Conservation (phyloP, 352 stramenopile species). For the Globisporangium alternatum region DNA sequence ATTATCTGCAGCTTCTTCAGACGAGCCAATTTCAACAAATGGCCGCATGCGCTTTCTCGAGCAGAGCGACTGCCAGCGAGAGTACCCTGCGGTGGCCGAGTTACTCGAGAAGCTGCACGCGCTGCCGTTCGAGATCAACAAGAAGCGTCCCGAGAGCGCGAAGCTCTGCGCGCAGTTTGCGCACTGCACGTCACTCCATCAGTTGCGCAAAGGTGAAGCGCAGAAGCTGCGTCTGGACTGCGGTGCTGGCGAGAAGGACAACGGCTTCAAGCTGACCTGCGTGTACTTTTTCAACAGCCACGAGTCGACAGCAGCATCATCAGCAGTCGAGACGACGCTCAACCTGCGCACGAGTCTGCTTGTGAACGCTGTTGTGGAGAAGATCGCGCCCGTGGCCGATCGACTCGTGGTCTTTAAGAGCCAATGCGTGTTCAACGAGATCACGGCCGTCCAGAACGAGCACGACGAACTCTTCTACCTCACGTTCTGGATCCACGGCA, state of each 20-base stretch:
- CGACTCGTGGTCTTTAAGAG: slow-evolving; percentile 72
- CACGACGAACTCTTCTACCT: slow-evolving; percentile 51
- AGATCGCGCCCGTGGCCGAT: slow-evolving; percentile 34
- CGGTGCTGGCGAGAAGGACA: slow-evolving; percentile 60
- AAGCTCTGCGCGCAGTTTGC: slow-evolving; percentile 70
- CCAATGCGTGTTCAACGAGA: slow-evolving; percentile 65
- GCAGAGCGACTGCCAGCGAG: slow-evolving; percentile 39
- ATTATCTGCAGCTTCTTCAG: not conserved
- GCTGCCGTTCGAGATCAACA: slow-evolving; percentile 83
- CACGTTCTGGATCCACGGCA: slow-evolving; percentile 85
- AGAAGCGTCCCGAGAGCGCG: slow-evolving; percentile 36
- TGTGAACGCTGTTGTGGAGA: slow-evolving; percentile 28
- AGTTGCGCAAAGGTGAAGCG: slow-evolving; percentile 34
- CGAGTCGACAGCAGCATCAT: slow-evolving; percentile 4
- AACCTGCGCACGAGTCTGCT: slow-evolving; percentile 32
- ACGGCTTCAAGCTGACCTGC: slow-evolving; percentile 77
- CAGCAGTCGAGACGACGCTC: slow-evolving; percentile 19
- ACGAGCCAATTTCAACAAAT: not conserved
- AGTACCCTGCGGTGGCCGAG: slow-evolving; percentile 72
- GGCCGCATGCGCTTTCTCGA: slow-evolving; percentile 67
- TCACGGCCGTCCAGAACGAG: slow-evolving; percentile 30
- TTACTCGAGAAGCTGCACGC: slow-evolving; percentile 73
- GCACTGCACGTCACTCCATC: slow-evolving; percentile 54
- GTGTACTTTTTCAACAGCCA: slow-evolving; percentile 60
- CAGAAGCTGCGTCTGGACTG: slow-evolving; percentile 72